Conservation (phyloP, 2,329 filamentous ascomycete genomes). For the Diaporthe ilicicola region DNA sequence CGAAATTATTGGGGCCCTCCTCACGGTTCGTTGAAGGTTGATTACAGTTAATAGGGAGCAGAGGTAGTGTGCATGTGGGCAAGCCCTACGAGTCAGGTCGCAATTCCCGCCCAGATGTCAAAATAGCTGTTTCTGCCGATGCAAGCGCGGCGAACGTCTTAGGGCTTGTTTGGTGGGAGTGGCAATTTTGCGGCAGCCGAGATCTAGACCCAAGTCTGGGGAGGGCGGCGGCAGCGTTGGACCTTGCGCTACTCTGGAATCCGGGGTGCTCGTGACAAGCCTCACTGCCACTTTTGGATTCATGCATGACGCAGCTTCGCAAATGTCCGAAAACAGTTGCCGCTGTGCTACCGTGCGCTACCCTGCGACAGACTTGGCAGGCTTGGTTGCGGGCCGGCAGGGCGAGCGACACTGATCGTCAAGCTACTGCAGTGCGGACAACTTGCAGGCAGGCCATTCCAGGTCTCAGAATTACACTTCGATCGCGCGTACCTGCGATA, state of each 20-base stretch:
- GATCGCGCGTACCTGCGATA: conserved; percentile 26
- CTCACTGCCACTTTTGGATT: conserved; percentile 24
- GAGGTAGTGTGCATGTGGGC: no score
- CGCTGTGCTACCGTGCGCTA: conserved; percentile 12
- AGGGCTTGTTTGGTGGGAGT: conserved; percentile 6
- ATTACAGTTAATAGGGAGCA: no score
- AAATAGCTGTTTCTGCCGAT: conserved; percentile 1
- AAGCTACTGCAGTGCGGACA: conserved; percentile 19
- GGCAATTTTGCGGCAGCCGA: neutral
- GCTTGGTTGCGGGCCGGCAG: conserved; percentile 18
- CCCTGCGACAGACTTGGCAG: no score
- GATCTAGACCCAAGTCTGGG: conserved; percentile 15
- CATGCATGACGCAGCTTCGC: conserved; percentile 20
- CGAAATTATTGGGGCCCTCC: neutral
- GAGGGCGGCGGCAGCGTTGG: conserved; percentile 5
- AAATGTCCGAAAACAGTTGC: conserved; percentile 20
- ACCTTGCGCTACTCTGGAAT: conserved; percentile 9
- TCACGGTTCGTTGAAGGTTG: neutral
- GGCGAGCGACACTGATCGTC: conserved; percentile 16
- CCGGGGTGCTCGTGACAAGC: conserved; percentile 19
- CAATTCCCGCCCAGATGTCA: neutral
- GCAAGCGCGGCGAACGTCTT: conserved; percentile 13
- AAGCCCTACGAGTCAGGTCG: neutral
- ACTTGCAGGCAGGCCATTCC: neutral
- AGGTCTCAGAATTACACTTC: neutral